A percentile compares a stretch with the other conserved stretches of the same genome.
Evolutionary conservation across 2,329 filamentous ascomycete genomes (phyloP).

Genomic region (Cercospora beticola): DNA sequence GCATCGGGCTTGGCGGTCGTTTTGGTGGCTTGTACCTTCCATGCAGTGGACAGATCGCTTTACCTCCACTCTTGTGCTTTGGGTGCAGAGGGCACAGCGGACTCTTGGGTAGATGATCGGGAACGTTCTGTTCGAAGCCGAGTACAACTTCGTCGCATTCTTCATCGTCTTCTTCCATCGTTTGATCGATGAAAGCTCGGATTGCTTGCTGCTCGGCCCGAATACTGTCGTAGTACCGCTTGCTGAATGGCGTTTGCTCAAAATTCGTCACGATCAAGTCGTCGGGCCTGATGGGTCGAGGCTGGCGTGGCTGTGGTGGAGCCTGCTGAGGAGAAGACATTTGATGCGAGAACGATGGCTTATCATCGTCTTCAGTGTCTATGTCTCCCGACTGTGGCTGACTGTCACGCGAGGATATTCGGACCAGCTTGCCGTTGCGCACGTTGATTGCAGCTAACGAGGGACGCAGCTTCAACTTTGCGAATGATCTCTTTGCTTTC

Average conservation of each 20-base stretch:
- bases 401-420: not conserved
- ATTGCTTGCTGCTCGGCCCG: constrained; percentile 30
- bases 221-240: constrained; percentile 34
- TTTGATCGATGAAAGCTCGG: constrained; percentile 29
- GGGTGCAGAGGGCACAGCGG: constrained; percentile 45
- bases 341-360: not conserved
- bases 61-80: constrained; percentile 39
- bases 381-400: not conserved
- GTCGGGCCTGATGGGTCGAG: constrained; percentile 9
- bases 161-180: constrained; percentile 27
- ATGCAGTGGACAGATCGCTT: constrained; percentile 43
- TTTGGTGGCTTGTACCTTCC: constrained; percentile 31
- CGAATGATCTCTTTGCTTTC: constrained; percentile 10
- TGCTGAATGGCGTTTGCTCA: constrained; percentile 34
- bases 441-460: constrained; percentile 15
- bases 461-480: constrained; percentile 6
- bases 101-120: constrained; percentile 46
- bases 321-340: not conserved
- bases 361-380: not conserved
- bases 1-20: not conserved
- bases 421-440: constrained; percentile 12
- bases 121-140: constrained; percentile 41
- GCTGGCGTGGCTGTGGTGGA: not conserved
- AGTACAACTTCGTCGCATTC: constrained; percentile 26
- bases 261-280: constrained; percentile 34